These are phyloP conservation scores for Fusarium coicis DNA, from an alignment of 2,329 filamentous ascomycete genomes.

Conservation along the genomic window DNA sequence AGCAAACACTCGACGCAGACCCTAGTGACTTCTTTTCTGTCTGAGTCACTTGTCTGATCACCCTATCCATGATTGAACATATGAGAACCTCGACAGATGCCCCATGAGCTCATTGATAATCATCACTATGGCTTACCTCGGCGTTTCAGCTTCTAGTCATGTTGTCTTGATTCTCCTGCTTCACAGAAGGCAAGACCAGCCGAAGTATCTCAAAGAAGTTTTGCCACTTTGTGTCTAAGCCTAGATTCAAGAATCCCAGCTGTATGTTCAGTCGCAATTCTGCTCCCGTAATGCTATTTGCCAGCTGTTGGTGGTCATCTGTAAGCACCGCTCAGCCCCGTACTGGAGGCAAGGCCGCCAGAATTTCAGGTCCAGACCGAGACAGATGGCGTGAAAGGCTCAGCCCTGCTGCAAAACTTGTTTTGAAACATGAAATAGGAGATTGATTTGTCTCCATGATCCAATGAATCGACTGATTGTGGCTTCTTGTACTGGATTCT, in stretches of 20 bases:
- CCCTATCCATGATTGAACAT: too few species aligned
- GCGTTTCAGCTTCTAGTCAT: not conserved
- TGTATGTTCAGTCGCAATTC: not conserved
- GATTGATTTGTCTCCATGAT: not conserved
- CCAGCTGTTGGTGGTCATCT: not conserved
- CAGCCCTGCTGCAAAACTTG: not conserved
- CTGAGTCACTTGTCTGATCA: too few species aligned
- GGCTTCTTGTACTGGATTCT: not conserved
- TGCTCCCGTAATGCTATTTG: not conserved
- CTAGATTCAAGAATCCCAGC: not conserved
- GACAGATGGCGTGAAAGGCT: conserved; percentile 6
- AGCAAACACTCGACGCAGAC: not conserved
- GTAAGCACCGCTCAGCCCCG: not conserved
- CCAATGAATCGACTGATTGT: conserved; percentile 1
- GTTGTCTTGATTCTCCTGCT: not conserved
- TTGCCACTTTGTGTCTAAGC: not conserved
- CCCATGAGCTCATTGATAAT: not conserved
- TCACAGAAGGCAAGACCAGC: not conserved
- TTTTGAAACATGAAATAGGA: not conserved
- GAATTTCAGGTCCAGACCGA: not conserved
- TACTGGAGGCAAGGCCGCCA: not conserved
- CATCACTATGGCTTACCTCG: not conserved
- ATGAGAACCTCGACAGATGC: rapidly evolving
- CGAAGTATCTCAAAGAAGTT: not conserved
- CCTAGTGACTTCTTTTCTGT: not conserved